Conservation (phyloP, 768 basidiomycete species). For the Hortiboletus flavorubellus region DNA sequence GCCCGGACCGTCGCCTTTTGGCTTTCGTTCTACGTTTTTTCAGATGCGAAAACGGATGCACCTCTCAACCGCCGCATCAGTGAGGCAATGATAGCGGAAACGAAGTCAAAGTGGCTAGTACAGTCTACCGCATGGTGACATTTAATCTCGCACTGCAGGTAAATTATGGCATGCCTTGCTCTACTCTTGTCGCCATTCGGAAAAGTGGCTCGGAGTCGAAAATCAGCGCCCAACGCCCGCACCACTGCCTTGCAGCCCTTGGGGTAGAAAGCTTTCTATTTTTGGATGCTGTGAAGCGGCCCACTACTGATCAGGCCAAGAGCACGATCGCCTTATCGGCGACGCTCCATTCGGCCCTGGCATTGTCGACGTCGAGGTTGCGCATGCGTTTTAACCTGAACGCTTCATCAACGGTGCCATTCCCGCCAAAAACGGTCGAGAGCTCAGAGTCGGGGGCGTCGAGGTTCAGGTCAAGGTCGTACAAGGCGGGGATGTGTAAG, state of each 20-base stretch:
- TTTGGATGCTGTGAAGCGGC: background rate
- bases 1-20: background rate
- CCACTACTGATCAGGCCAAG: constrained; percentile 29
- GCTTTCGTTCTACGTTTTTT: background rate
- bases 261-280: background rate
- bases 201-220: background rate
- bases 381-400: constrained; percentile 56
- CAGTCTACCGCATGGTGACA: background rate
- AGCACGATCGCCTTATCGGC: constrained; percentile 49
- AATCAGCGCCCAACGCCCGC: background rate
- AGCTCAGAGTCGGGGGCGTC: constrained; percentile 55
- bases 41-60: background rate
- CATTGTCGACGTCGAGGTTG: constrained; percentile 57
- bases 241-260: constrained; percentile 4
- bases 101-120: background rate
- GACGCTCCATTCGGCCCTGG: constrained; percentile 67
- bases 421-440: constrained; percentile 21
- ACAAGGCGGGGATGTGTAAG: constrained; percentile 46
- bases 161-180: constrained; percentile 1
- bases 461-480: constrained; percentile 56
- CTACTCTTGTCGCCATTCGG: background rate
- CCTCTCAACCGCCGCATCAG: background rate
- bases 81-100: constrained; percentile 6
- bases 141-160: background rate
- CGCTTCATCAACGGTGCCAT: constrained; percentile 23